Percentiles rank a stretch among this genome's conserved stretches.
These are phyloP conservation scores for Coccomyxa sp. DNA, from an alignment of 139 green algal genomes.

Conservation along the genomic window DNA sequence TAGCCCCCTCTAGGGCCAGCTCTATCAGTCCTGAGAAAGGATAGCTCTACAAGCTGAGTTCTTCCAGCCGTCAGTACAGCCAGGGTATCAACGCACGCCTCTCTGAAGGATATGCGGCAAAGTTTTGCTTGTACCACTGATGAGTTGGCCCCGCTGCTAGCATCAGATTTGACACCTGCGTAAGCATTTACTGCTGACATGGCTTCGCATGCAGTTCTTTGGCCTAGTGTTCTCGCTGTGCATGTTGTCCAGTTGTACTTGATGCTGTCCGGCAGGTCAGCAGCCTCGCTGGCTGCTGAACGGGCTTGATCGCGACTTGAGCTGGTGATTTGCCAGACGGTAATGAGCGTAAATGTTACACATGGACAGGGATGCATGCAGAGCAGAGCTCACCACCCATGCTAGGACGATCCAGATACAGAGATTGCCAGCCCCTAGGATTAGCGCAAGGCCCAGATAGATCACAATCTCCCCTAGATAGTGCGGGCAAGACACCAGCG, in stretches of 20 bases:
- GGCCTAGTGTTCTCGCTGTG: no score
- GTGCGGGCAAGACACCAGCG: constrained; percentile 75
- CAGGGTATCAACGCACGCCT: constrained; percentile 45
- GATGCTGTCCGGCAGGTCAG: not conserved
- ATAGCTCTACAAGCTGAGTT: no score
- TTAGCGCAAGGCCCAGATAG: constrained; percentile 56
- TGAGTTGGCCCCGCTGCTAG: constrained; percentile 60
- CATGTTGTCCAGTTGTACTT: not conserved
- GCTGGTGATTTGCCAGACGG: not conserved
- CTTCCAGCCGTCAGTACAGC: constrained; percentile 36
- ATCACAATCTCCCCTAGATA: constrained; percentile 81
- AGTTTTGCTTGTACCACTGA: constrained; percentile 50
- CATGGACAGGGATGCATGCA: not conserved
- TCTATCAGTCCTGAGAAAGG: no score
- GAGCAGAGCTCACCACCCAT: constrained; percentile 37
- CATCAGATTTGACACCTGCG: constrained; percentile 64
- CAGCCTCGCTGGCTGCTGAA: not conserved
- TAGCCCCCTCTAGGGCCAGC: no score
- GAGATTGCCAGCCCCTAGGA: not conserved
- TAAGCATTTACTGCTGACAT: not conserved
- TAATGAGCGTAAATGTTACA: not conserved
- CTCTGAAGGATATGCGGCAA: constrained; percentile 44
- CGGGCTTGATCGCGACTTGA: not conserved
- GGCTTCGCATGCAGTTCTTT: not conserved
- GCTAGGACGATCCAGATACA: constrained; percentile 21